Conservation (phyloP, 129 eudicot genomes). For the Escallonia herrerae region DNA sequence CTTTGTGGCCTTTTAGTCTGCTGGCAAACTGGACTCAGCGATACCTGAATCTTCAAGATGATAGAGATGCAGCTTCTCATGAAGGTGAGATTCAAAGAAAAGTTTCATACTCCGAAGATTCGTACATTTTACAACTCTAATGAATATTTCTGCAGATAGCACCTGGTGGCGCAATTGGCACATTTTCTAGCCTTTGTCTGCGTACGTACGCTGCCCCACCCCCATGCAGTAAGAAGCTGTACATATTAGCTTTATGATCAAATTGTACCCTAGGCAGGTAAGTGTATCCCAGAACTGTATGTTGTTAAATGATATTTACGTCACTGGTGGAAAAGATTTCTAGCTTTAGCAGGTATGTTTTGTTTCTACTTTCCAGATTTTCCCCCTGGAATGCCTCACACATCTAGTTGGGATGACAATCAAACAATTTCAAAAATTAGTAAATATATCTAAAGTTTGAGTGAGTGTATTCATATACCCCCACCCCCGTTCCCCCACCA, state of each 20-base stretch:
- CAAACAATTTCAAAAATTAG: too few relatives aligned
- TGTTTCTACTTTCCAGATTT: too few relatives aligned
- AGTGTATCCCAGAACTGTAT: neutral
- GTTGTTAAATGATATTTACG: too few relatives aligned
- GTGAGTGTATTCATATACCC: too few relatives aligned
- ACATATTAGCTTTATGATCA: constrained; percentile 9
- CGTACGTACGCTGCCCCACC: constrained; percentile 1
- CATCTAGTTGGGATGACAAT: too few relatives aligned
- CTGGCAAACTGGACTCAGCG: constrained; percentile 29
- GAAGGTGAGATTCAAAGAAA: constrained; percentile 26
- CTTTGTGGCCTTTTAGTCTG: constrained; percentile 54
- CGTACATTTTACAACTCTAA: neutral
- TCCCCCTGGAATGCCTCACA: too few relatives aligned
- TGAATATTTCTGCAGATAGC: constrained; percentile 20
- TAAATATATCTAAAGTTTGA: too few relatives aligned
- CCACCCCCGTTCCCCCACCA: too few relatives aligned
- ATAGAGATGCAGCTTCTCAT: constrained; percentile 19
- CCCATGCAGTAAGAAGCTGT: constrained; percentile 22
- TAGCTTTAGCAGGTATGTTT: too few relatives aligned
- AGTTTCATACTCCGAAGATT: neutral
- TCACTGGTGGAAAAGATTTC: too few relatives aligned
- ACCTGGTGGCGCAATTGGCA: constrained; percentile 41
- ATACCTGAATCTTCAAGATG: constrained; percentile 21
- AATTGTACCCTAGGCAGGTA: constrained; percentile 10
- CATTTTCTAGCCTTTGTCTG: constrained; percentile 24